Base-by-base conservation (phyloP, 352 stramenopile genomes). In the Thraustochytrium sp. region DNA sequence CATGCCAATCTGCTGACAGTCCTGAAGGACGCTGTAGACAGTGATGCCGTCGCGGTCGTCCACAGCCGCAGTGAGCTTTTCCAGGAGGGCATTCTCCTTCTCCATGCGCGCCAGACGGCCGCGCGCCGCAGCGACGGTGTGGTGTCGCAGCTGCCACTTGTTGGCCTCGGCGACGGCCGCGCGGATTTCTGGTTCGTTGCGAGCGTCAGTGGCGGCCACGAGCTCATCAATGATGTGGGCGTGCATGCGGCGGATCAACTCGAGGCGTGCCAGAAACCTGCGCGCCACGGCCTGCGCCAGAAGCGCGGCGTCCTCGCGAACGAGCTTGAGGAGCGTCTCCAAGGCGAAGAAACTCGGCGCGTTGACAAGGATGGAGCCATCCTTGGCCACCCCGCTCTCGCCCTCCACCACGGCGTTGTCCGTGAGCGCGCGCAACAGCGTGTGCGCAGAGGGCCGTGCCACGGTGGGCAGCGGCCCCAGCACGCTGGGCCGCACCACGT, bases 171-270 rank as follows among this genome's bases (percentile, higher is more conserved):
- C 46, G 51, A 80, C 4, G n/a, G 16, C 36, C 9, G 3, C 31
- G 9, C n/a, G 5, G n/a, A 80, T 40, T 11, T 31, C 26, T n/a
- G 76, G 8, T 11, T 4, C 18, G 21, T 44, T 37, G 18, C 23
- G 31, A 11, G 11, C 21, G 9, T 80, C 68, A 11, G 63, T 64
- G 34, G 13, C 42, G 13, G 11, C 13, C 1, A 46, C 21, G 4
- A 80, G 68, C 21, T 18, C 34, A 3, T 31, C 3, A 11, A 29
- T 46, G 68, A 80, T 80, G 2, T 64, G 18, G 8, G 4, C 3
- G 18, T 80, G 68, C 68, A 80, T 80, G 38, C 68, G 68, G 53
- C 68, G 68, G 37, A 80, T 80, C 26, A 46, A 4, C 53, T 80
- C 68, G 49, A 61, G 31, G 44, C 65, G 65, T 31, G 42, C 44